These are phyloP conservation scores for Pterulicium gracile DNA, from an alignment of 1,284 basidiomycete genomes.

Conservation along the genomic window DNA sequence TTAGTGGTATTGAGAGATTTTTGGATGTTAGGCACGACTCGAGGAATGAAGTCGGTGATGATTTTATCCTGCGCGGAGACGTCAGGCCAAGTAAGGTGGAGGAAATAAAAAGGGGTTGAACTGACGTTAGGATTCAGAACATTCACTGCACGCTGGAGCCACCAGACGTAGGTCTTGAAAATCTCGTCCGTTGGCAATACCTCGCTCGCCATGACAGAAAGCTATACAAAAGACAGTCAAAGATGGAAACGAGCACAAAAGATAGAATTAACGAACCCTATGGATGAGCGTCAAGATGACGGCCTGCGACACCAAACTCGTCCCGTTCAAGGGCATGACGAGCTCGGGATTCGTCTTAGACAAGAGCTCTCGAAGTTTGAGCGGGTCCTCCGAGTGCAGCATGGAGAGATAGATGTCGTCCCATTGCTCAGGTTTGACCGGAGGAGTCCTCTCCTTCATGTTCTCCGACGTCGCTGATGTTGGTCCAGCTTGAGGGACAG, in stretches of 20 bases:
- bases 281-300: constrained; percentile 73
- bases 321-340: constrained; percentile 63
- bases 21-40: constrained; percentile 70
- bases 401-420: constrained; percentile 70
- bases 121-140: constrained; percentile 61
- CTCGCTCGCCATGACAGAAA: constrained; percentile 62
- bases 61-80: constrained; percentile 49
- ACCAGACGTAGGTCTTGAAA: constrained; percentile 74
- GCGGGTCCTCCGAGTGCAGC: constrained; percentile 57
- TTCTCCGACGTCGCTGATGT: constrained; percentile 17
- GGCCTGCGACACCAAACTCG: constrained; percentile 64
- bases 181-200: constrained; percentile 63
- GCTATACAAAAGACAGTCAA: constrained; percentile 25
- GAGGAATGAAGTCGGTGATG: constrained; percentile 68
- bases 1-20: constrained; percentile 64
- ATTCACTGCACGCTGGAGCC: constrained; percentile 63
- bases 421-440: constrained; percentile 61
- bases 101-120: constrained; percentile 8
- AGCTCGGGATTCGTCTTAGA: constrained; percentile 64
- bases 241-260: constrained; percentile 2
- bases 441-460: constrained; percentile 38
- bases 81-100: constrained; percentile 6
- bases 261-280: constrained; percentile 38
- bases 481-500: constrained; percentile 44
- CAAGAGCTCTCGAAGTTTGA: constrained; percentile 63